Base-by-base conservation (phyloP, 345 rosid species). In the Odontarrhena argentea region DNA sequence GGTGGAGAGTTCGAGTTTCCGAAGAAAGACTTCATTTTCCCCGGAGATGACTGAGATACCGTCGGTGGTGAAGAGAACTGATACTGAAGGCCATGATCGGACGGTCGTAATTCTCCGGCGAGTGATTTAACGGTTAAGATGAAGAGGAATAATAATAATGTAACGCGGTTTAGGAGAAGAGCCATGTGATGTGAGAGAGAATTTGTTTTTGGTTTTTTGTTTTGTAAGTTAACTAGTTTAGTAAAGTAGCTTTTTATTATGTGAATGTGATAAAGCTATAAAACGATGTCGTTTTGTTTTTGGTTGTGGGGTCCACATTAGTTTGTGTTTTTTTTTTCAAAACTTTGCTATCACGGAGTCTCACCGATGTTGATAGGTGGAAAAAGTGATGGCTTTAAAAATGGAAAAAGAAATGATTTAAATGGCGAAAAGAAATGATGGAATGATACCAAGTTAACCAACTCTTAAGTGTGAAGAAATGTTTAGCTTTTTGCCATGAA, bases 71-170 rank as follows among this genome's bases (percentile, higher is more conserved):
- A 80, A 11, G 66, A 44, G 66, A 42, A 32, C 63, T 84, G 88
- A 60, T 77, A 82, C 55, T 72, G 83, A 57, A 86, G 51, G 4
- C 92, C 92, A 63, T 86, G 92, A 45, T 86, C 81, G 1, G 88
- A 81, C n/a, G 92, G 88, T n/a, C 92, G 74, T 45, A 84, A n/a
- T 18, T 74, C 92, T 34, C 76, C 67, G 14, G 79, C 70, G 22
- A 40, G 25, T 6, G 81, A 53, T 12, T 30, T 32, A 15, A 49
- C 66, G 71, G 28, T 5, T 60, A 63, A 46, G 64, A 70, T 14
- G 49, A 48, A 2, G 44, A 76, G 9, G 52, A 75, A 28, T 38
- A 49, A 24, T 58, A 52, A 0, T 32, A 32, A 32, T 74, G 58
- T 60, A 47, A 67, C 73, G 73, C 68, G 77, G 68, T 74, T 74